A percentile compares a stretch with the other conserved stretches of the same genome.
phyloP scores from a whole-genome alignment of 2,329 filamentous ascomycete genomes.

The Colletotrichum magnum region DNA sequence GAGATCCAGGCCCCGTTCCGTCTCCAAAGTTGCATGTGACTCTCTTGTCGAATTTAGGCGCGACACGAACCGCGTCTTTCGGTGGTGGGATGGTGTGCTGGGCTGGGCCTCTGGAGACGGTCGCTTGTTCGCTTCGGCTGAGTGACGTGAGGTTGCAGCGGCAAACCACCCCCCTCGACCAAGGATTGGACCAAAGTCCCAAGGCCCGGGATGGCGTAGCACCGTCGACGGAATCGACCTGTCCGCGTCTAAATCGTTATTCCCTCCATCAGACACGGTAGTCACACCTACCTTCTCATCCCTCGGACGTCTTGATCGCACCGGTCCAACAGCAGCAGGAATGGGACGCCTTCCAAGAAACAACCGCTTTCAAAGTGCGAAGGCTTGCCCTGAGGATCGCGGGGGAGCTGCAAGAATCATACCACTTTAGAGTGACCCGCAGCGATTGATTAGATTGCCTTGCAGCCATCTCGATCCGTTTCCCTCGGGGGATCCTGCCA shows the following conservation, averaged over 20 bases:
- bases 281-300: neutral
- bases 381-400: slow-evolving; percentile 13
- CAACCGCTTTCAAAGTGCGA: neutral
- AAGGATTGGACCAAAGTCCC: slow-evolving; percentile 6
- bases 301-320: slow-evolving; percentile 17
- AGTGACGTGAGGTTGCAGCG: slow-evolving; percentile 37
- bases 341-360: neutral
- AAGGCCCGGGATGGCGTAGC: neutral
- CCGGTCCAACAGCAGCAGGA: neutral
- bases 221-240: slow-evolving; percentile 32
- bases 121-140: slow-evolving; percentile 1
- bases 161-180: slow-evolving; percentile 1
- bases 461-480: slow-evolving; percentile 35
- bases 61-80: slow-evolving; percentile 18
- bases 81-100: slow-evolving; percentile 22
- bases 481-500: neutral
- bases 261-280: no score
- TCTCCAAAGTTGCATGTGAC: slow-evolving; percentile 3
- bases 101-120: slow-evolving; percentile 10
- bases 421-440: slow-evolving; percentile 21
- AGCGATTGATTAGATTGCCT: slow-evolving; percentile 35
- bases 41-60: slow-evolving; percentile 20
- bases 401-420: slow-evolving; percentile 25
- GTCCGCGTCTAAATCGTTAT: slow-evolving; percentile 33
- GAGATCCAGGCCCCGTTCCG: neutral